These are phyloP conservation scores for Teratosphaeria gauchensis DNA, from an alignment of 2,329 filamentous ascomycete genomes.

Conservation along the genomic window DNA sequence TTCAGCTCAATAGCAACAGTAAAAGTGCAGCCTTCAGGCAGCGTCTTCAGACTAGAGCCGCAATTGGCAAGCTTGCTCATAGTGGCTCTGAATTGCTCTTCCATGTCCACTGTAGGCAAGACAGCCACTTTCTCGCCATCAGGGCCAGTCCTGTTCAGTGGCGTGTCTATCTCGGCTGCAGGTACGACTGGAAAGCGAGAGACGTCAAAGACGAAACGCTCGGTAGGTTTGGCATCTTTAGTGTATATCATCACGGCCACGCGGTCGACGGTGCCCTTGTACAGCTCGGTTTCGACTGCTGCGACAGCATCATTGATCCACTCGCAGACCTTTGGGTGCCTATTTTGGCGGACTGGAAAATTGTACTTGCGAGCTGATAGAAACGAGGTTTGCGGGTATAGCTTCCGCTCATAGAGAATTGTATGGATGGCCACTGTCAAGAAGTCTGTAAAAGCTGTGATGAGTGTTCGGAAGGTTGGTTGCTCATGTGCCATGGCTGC, in stretches of 20 bases:
- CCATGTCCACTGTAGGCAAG: conserved; percentile 43
- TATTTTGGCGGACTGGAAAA: conserved; percentile 72
- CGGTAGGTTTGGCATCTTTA: conserved; percentile 43
- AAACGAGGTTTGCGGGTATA: conserved; percentile 73
- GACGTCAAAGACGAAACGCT: conserved; percentile 54
- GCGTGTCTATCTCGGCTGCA: conserved; percentile 39
- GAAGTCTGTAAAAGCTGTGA: conserved; percentile 66
- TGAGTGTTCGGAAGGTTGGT: conserved; percentile 45
- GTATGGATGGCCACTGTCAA: conserved; percentile 76
- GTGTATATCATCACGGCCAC: conserved; percentile 49
- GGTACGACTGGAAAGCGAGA: conserved; percentile 44
- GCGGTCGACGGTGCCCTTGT: conserved; percentile 46
- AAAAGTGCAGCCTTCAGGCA: conserved; percentile 61
- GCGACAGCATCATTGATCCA: conserved; percentile 77
- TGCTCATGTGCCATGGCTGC: conserved; percentile 13
- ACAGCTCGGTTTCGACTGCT: conserved; percentile 61
- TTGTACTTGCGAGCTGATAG: conserved; percentile 72
- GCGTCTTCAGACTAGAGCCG: conserved; percentile 44
- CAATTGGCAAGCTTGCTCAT: conserved; percentile 54
- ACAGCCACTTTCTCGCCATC: conserved; percentile 16
- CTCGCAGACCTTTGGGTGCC: conserved; percentile 73
- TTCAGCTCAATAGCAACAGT: conserved; percentile 66
- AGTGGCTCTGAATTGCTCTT: conserved; percentile 62
- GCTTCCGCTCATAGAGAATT: conserved; percentile 68
- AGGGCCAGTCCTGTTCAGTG: conserved; percentile 33